phyloP scores from a whole-genome alignment of 495 filamentous ascomycete genomes.

The Aspergillus nanangensis region DNA sequence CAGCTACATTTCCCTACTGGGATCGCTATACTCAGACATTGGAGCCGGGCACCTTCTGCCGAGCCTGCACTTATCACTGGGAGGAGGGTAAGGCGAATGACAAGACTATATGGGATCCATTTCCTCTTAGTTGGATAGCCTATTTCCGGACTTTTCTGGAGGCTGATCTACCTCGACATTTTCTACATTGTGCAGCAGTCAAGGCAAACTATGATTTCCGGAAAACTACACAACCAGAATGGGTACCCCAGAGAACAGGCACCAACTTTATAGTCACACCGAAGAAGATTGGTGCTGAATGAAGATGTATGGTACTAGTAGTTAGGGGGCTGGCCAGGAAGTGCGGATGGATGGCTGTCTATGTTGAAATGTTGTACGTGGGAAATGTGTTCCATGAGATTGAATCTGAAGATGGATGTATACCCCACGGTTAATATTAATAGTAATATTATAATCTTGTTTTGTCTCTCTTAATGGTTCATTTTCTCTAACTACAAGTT shows the following conservation, averaged over 20 bases:
- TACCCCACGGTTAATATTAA: too few relatives aligned
- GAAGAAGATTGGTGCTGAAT: not conserved
- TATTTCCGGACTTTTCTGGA: slow-evolving; percentile 8
- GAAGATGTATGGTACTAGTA: too few relatives aligned
- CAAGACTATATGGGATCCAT: not conserved
- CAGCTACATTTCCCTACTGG: slow-evolving; percentile 10
- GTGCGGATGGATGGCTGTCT: too few relatives aligned
- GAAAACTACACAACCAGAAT: not conserved
- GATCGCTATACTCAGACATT: slow-evolving; percentile 4
- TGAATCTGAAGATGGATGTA: too few relatives aligned
- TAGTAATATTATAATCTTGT: too few relatives aligned
- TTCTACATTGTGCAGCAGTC: slow-evolving; percentile 2
- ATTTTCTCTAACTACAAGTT: too few relatives aligned
- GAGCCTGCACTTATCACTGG: slow-evolving; percentile 13
- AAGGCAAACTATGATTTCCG: not conserved
- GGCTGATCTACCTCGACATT: slow-evolving; percentile 9
- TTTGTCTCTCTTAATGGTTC: too few relatives aligned
- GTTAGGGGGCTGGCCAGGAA: too few relatives aligned
- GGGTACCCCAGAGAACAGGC: not conserved
- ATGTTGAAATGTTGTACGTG: too few relatives aligned
- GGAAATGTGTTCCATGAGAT: too few relatives aligned
- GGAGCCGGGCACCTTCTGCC: slow-evolving; percentile 10
- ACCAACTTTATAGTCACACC: not conserved
- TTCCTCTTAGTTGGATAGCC: slow-evolving; percentile 1
- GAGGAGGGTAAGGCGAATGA: slow-evolving; percentile 6